A percentile compares a stretch with the other conserved stretches of the same genome.
These are phyloP conservation scores for Clavispora fructus DNA, from an alignment of 805 yeast genomes.

Conservation along the genomic window DNA sequence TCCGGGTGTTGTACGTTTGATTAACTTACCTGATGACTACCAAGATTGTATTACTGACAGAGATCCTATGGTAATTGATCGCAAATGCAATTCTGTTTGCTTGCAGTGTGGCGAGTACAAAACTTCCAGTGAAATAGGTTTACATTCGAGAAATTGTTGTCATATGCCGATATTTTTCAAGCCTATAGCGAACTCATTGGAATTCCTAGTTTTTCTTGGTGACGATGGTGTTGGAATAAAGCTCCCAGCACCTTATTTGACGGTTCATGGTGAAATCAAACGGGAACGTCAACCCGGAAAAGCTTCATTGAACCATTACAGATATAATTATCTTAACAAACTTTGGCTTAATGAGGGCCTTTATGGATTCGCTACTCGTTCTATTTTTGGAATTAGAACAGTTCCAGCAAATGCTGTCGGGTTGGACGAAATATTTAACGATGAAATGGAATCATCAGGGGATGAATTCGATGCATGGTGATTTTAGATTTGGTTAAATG, in stretches of 20 bases:
- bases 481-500: not conserved
- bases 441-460: conserved; percentile 2
- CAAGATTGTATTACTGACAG: conserved; percentile 22
- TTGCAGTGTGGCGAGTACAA: conserved; percentile 28
- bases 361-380: conserved; percentile 40
- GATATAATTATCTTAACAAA: conserved; percentile 54
- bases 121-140: not conserved
- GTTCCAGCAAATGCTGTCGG: conserved; percentile 1
- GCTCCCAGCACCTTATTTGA: conserved; percentile 65
- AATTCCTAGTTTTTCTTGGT: conserved; percentile 21
- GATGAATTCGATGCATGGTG: not conserved
- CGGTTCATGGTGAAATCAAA: conserved; percentile 72
- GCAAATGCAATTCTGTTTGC: conserved; percentile 25
- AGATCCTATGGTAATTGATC: conserved; percentile 9
- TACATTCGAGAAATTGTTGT: conserved; percentile 6
- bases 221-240: conserved; percentile 22
- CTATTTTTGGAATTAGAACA: conserved; percentile 19
- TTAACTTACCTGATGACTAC: conserved; percentile 46
- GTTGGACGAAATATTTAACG: conserved; percentile 7
- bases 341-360: conserved; percentile 61
- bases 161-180: conserved; percentile 13
- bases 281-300: conserved; percentile 50
- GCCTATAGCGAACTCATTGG: conserved; percentile 21
- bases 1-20: conserved; percentile 51
- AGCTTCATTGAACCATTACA: conserved; percentile 46